Percentiles rank a stretch among this genome's conserved stretches.
Conservation (phyloP, 129 eudicot genomes). For the Escallonia rubra region DNA sequence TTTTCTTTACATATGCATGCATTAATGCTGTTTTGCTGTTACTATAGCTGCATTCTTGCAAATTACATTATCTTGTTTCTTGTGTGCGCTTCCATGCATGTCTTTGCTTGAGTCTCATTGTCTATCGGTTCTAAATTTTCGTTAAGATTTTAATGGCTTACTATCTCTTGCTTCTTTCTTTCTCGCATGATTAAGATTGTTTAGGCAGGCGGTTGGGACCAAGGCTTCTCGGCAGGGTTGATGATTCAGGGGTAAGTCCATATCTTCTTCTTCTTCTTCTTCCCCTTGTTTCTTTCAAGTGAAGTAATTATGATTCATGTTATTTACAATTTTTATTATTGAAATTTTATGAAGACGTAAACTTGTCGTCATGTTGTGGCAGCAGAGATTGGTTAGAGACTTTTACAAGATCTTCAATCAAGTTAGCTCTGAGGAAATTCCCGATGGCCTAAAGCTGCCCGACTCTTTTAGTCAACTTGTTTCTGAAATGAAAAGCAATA, state of each 20-base stretch:
- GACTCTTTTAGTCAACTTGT: slow-evolving; percentile 81
- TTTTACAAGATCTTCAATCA: slow-evolving; percentile 76
- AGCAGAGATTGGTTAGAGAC: slow-evolving; percentile 87
- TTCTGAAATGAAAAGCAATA: slow-evolving; percentile 76
- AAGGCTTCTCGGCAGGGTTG: slow-evolving; percentile 80
- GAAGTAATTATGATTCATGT: neutral
- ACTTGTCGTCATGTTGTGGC: slow-evolving; percentile 21
- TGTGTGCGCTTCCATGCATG: too few relatives aligned
- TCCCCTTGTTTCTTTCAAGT: slow-evolving; percentile 8
- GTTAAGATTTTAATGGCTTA: neutral
- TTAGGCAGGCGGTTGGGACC: slow-evolving; percentile 99
- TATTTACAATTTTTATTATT: neutral
- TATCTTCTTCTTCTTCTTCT: neutral
- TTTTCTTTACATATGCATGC: too few relatives aligned
- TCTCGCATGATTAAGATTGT: slow-evolving; percentile 61
- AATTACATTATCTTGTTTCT: too few relatives aligned
- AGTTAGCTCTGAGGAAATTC: slow-evolving; percentile 78
- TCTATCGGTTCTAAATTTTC: neutral
- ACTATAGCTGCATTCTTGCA: too few relatives aligned
- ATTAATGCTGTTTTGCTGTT: too few relatives aligned
- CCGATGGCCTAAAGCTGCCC: slow-evolving; percentile 65
- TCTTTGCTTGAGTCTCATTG: too few relatives aligned
- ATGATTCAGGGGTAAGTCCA: slow-evolving; percentile 84
- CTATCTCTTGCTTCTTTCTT: neutral
- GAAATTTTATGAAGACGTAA: slow-evolving; percentile 5